Base-by-base conservation (phyloP, 202 grass and related monocot genomes). In the Schoenoplectus tabernaemontani region DNA sequence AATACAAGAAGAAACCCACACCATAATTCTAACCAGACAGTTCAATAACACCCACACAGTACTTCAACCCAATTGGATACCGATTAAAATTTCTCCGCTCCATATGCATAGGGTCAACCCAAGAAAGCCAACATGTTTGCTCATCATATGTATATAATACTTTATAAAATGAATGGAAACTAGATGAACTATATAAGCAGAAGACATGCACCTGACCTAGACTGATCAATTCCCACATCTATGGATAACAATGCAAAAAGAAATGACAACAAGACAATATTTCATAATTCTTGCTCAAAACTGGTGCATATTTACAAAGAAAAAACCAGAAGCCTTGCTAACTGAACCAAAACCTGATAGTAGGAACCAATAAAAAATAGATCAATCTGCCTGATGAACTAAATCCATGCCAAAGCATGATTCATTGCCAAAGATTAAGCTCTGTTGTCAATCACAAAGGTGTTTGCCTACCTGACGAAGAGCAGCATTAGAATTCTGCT, bases 401-500 rank as follows among this genome's bases (percentile, higher is more conserved):
- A 28, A 28, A 28, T 28, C 28, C 28, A 28, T 28, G 28, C 28
- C 28, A 28, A 28, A 28, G 28, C 28, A 28, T 28, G 28, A 28
- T 28, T 28, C 28, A 28, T 12, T 50, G n/a, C 28, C 70, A 36
- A 75, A 16, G 56, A 34, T 12, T 17, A 56, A 19, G 30, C 30
- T 36, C 16, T 7, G 20, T 28, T 2, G 20, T 76, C 48, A 61
- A 28, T 16, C 4, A 68, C 70, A 75, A 60, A 32, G 62, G 57
- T 5, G 4, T 15, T 39, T 37, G 57, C 86, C 63, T 88, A 92
- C 93, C 93, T 96, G 93, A 43, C 93, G 83, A 86, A 97, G 90
- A 36, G 87, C 93, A 80, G 93, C 64, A 83, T 97, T 97, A 62
- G 93, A 84, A 83, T 97, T 97, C 57, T 97, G 93, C 80, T 97